Conservation (phyloP, 495 filamentous ascomycete species). For the Penicillium dipodomyicola region DNA sequence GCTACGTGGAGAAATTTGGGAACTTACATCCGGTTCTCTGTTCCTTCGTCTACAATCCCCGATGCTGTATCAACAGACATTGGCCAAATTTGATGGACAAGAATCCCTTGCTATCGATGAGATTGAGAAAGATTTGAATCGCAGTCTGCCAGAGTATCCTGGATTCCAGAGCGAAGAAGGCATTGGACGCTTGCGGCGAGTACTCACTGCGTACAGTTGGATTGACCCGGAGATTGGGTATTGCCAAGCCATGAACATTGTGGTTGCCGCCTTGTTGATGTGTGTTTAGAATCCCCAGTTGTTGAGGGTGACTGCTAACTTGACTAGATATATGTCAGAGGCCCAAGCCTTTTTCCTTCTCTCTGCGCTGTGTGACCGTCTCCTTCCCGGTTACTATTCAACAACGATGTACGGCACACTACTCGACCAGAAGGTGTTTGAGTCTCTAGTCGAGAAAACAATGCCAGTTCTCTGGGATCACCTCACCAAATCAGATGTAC, state of each 20-base stretch:
- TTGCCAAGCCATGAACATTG: conserved; percentile 99
- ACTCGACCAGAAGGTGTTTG: conserved; percentile 94
- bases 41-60: conserved; percentile 85
- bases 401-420: conserved; percentile 98
- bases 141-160: conserved; percentile 93
- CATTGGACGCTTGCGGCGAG: conserved; percentile 82
- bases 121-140: conserved; percentile 96
- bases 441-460: conserved; percentile 93
- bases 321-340: conserved; percentile 86
- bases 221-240: conserved; percentile 92
- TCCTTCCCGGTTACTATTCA: conserved; percentile 95
- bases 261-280: conserved; percentile 91
- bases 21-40: conserved; percentile 85
- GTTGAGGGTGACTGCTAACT: conserved; percentile 20
- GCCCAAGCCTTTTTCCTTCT: conserved; percentile 93
- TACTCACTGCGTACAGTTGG: conserved; percentile 97
- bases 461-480: conserved; percentile 99
- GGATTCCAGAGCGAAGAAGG: conserved; percentile 97
- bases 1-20: conserved; percentile 92
- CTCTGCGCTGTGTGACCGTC: conserved; percentile 85
- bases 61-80: conserved; percentile 75
- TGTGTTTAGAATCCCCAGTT: conserved; percentile 33
- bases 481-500: conserved; percentile 88
- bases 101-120: conserved; percentile 95
- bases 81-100: conserved; percentile 74